phyloP scores from a whole-genome alignment of 345 rosid species.

The Hirschfeldia incana region DNA sequence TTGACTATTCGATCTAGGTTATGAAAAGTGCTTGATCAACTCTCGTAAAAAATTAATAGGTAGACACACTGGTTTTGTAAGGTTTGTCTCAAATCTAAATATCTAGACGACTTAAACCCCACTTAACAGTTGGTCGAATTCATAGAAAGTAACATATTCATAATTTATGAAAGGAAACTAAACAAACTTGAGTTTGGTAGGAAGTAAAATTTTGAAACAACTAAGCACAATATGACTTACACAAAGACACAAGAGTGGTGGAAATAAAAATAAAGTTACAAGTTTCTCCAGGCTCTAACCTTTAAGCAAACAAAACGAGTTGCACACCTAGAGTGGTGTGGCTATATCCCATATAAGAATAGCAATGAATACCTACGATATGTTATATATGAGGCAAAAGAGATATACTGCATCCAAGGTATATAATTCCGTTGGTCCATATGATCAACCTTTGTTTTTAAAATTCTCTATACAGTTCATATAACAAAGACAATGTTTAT shows the following conservation, averaged over 20 bases:
- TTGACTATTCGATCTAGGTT: constrained; percentile 16
- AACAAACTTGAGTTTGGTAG: not conserved
- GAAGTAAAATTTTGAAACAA: not conserved
- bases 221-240: not conserved
- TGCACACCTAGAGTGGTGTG: not conserved
- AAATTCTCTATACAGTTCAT: not conserved
- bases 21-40: not conserved
- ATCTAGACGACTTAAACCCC: not conserved
- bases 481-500: not conserved
- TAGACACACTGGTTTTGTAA: not conserved
- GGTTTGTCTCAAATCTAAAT: not conserved
- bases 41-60: not conserved
- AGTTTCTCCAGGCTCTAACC: not conserved
- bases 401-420: not conserved
- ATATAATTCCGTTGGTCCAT: not conserved
- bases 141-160: not conserved
- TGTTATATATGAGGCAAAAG: not conserved
- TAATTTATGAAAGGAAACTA: not conserved
- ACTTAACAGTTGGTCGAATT: not conserved
- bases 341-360: not conserved
- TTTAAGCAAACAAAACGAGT: not conserved
- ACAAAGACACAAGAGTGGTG: not conserved
- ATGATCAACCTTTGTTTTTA: not conserved
- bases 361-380: not conserved
- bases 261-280: not conserved